These are phyloP conservation scores for Hygrocybe coccinea DNA, from an alignment of 768 basidiomycete species.

Conservation along the genomic window DNA sequence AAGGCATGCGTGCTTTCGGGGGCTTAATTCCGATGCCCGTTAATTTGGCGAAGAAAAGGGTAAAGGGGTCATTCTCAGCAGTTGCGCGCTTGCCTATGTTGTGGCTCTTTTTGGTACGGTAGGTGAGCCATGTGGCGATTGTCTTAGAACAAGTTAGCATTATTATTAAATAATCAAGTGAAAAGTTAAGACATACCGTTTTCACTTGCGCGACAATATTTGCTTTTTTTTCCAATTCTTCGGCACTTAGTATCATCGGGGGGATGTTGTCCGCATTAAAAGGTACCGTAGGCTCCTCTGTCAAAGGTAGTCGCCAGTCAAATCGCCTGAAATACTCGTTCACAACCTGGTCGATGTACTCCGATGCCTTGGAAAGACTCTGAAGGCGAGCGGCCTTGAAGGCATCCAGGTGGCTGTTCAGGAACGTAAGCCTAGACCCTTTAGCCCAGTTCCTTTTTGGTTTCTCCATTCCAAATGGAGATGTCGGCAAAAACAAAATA, in stretches of 20 bases:
- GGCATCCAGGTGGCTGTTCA: background rate
- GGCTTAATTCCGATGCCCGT: slow-evolving; percentile 2
- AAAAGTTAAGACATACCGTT: too few relatives aligned
- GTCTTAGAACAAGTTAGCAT: too few relatives aligned
- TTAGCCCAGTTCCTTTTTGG: slow-evolving; percentile 9
- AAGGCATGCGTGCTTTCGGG: background rate
- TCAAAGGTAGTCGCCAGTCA: slow-evolving; percentile 4
- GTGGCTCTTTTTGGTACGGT: slow-evolving; percentile 2
- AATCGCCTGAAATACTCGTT: slow-evolving; percentile 8
- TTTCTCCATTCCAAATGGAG: too few relatives aligned
- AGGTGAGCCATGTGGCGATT: background rate
- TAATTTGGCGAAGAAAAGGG: slow-evolving; percentile 1
- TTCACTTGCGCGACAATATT: background rate
- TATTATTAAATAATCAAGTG: too few relatives aligned
- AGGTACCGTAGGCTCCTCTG: slow-evolving; percentile 1
- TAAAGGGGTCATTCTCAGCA: slow-evolving; percentile 1
- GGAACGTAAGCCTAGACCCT: background rate
- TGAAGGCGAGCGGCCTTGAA: background rate
- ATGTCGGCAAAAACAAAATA: background rate
- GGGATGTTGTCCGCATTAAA: background rate
- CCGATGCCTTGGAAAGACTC: background rate
- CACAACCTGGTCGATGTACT: background rate
- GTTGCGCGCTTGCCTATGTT: background rate
- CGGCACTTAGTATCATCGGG: background rate
- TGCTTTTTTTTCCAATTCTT: background rate